Percentiles rank a stretch among this genome's conserved stretches.
phyloP scores from a whole-genome alignment of 2,329 filamentous ascomycete genomes.

The Onygenales sp. region DNA sequence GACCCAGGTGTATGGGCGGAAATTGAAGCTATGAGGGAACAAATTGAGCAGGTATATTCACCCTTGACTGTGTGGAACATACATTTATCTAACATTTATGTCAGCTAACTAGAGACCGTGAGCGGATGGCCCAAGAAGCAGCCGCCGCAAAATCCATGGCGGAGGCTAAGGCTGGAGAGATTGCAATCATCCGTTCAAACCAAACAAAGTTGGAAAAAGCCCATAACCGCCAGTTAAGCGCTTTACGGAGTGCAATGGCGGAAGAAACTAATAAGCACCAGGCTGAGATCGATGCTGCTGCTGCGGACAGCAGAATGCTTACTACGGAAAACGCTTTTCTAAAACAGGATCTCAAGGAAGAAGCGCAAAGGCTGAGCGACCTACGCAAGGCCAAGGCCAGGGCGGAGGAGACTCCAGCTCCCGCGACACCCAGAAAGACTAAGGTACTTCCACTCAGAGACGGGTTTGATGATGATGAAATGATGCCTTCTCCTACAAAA shows the following conservation, averaged over 20 bases:
- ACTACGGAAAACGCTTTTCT: conserved; percentile 51
- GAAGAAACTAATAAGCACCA: conserved; percentile 45
- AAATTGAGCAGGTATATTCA: conserved; percentile 9
- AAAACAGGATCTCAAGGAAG: conserved; percentile 50
- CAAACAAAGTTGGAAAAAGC: conserved; percentile 44
- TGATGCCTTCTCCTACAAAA: conserved; percentile 48
- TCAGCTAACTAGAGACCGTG: conserved; percentile 31
- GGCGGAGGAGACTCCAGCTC: conserved; percentile 26
- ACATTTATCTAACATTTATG: neutral
- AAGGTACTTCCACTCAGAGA: conserved; percentile 44
- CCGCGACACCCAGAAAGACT: conserved; percentile 43
- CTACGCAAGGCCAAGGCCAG: conserved; percentile 28
- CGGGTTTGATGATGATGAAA: conserved; percentile 55
- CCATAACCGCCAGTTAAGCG: conserved; percentile 43
- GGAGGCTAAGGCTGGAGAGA: conserved; percentile 49
- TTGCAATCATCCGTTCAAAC: conserved; percentile 52
- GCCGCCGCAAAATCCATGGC: conserved; percentile 31
- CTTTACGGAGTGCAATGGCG: conserved; percentile 44
- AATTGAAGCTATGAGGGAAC: conserved; percentile 9
- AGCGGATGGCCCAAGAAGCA: conserved; percentile 30
- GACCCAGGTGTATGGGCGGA: conserved; percentile 1
- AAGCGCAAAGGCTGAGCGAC: conserved; percentile 39
- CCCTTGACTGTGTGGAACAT: neutral
- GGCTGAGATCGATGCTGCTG: conserved; percentile 44
- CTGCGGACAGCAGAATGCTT: conserved; percentile 46